Evolutionary conservation across 345 rosid species (phyloP).

Genomic region (Rhizophora apiculata): DNA sequence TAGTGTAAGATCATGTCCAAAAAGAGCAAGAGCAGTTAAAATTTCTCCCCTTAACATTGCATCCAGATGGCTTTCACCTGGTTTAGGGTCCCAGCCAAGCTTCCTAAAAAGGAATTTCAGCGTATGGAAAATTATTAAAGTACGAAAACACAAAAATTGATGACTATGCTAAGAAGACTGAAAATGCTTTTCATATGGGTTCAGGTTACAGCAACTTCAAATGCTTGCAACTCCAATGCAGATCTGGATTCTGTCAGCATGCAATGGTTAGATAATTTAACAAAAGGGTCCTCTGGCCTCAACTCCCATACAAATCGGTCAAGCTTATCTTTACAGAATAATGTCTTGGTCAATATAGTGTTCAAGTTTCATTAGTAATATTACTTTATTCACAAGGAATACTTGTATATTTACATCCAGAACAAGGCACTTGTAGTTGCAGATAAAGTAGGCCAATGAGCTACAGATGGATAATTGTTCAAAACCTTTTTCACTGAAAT

Average conservation of each 20-base stretch:
- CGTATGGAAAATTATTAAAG: neutral
- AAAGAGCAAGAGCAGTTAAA: slow-evolving; percentile 66
- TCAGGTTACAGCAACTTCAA: neutral
- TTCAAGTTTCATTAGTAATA: too few relatives aligned
- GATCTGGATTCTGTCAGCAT: too few relatives aligned
- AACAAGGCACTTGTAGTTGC: too few relatives aligned
- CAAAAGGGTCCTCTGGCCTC: too few relatives aligned
- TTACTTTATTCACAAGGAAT: too few relatives aligned
- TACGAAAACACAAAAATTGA: neutral
- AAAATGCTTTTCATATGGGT: neutral
- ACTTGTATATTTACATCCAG: too few relatives aligned
- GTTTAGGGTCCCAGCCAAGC: slow-evolving; percentile 89
- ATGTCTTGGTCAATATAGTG: too few relatives aligned
- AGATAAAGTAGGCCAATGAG: too few relatives aligned
- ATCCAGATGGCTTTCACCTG: slow-evolving; percentile 88
- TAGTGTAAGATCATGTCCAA: slow-evolving; percentile 67
- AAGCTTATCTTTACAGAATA: too few relatives aligned
- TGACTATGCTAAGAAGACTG: neutral
- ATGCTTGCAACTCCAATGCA: neutral
- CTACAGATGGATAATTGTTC: too few relatives aligned
- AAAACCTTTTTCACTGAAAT: neutral
- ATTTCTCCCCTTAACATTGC: slow-evolving; percentile 94
- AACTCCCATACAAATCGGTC: too few relatives aligned
- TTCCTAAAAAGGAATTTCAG: slow-evolving; percentile 42
- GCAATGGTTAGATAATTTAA: too few relatives aligned